Evolutionary conservation across 169 alveolate species (phyloP), one percentile per base, ranked within the genome.

Genomic region (Plasmodium berghei): DNA sequence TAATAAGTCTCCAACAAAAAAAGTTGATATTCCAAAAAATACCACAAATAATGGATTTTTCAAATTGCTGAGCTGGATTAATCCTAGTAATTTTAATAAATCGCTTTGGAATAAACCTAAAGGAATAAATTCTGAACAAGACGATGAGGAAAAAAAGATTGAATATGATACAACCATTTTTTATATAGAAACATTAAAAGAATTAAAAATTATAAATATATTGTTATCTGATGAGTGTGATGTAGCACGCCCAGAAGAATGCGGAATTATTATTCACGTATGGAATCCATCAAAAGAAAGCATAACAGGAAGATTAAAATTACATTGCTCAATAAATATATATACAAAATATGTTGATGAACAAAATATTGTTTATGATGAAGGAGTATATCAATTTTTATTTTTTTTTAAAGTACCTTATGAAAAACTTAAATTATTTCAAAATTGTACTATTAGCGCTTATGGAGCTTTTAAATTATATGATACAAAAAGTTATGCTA

Each of bases 391-490:
- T 63, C 89, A 77, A n/a, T 77, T 77, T 63, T 52, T 77, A 26
- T 64, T 48, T 24, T 77, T 77, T 42, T 77, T 77, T 77, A 22
- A 77, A 64, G 89, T 77, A 34, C 89, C 89, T 24, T 63, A 63
- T 18, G 71, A 49, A 3, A 63, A 16, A 20, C 66, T 64, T 77
- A 0, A 16, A 22, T 64, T 48, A 22, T 69, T 77, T 52, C 40
- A 55, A 49, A 63, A 48, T 42, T 77, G 89, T 58, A 77, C 69
- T 64, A 70, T 77, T 26, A 26, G 66, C 28, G 89, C 89, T n/a
- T 77, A 77, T 63, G 89, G 89, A 34, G 89, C 89, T 46, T 77
- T 77, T 40, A 63, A 77, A 64, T 70, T 77, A 9, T 77, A 77
- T 58, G 89, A 77, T 45, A 22, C 28, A n/a, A 74, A 77, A 48